Percentiles rank a stretch among this genome's conserved stretches.
phyloP scores from a whole-genome alignment of 164 flowering plant species.

The Magnolia kwangsiensis region DNA sequence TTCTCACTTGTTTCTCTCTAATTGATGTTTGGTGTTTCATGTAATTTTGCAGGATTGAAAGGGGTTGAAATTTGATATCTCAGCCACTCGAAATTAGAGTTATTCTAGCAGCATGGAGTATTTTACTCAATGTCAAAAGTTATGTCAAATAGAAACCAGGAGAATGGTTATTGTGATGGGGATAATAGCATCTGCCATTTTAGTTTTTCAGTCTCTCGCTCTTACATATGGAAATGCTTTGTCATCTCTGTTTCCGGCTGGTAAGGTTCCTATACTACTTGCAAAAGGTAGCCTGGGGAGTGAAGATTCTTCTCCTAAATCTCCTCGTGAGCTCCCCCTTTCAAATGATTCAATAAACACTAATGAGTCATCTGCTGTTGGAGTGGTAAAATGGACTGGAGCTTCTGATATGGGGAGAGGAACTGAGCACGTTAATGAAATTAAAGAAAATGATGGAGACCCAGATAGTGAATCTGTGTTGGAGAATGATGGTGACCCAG shows the following conservation, averaged over 20 bases:
- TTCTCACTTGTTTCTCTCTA: not conserved
- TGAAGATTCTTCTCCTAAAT: slow-evolving; percentile 21
- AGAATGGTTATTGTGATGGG: slow-evolving; percentile 40
- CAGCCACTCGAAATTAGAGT: slow-evolving; percentile 1
- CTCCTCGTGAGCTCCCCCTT: slow-evolving; percentile 21
- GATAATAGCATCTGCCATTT: slow-evolving; percentile 44
- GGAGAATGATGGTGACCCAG: slow-evolving; percentile 14
- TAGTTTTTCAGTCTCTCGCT: slow-evolving; percentile 51
- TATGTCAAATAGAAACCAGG: slow-evolving; percentile 35
- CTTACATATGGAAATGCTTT: slow-evolving; percentile 66
- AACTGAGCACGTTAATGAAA: slow-evolving; percentile 5
- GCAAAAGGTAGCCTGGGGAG: slow-evolving; percentile 6
- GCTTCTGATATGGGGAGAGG: slow-evolving; percentile 10
- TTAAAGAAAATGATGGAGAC: slow-evolving; percentile 6
- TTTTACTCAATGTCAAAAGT: slow-evolving; percentile 24
- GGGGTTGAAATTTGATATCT: not conserved
- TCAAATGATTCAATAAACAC: slow-evolving; percentile 19
- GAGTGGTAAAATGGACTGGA: slow-evolving; percentile 10
- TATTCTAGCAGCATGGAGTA: slow-evolving; percentile 28
- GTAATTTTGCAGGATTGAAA: slow-evolving; percentile 11
- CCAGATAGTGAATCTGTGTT: slow-evolving; percentile 20
- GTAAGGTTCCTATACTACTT: slow-evolving; percentile 12
- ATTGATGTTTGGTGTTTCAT: not conserved
- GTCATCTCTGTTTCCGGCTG: slow-evolving; percentile 39
- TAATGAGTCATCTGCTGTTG: slow-evolving; percentile 10